Conservation (phyloP, 257 asterid species). For the Jaltomata sinuosa region DNA sequence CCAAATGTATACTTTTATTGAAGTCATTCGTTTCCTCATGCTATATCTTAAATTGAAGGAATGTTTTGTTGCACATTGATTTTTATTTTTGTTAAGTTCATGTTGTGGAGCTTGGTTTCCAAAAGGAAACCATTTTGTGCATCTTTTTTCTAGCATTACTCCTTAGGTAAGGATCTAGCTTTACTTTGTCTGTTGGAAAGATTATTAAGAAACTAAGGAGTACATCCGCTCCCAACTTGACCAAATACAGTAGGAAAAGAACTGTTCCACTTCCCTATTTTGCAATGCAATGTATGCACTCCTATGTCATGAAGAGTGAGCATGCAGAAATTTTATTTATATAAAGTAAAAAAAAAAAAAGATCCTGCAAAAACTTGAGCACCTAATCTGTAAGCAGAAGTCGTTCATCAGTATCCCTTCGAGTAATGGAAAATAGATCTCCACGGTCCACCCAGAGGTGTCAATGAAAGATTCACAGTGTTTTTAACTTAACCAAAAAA, state of each 20-base stretch:
- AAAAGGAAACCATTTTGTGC: not conserved
- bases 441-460: not conserved
- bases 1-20: not conserved
- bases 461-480: not conserved
- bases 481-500: not conserved
- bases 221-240: not conserved
- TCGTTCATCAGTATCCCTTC: not conserved
- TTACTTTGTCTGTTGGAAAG: not conserved
- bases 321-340: not conserved
- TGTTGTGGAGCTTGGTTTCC: not conserved
- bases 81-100: not conserved
- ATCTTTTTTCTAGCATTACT: not conserved
- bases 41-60: not conserved
- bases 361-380: not conserved
- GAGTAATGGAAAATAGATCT: not conserved
- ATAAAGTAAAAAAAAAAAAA: not conserved
- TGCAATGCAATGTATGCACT: not conserved
- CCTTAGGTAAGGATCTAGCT: not conserved
- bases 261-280: not conserved
- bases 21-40: not conserved
- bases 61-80: not conserved
- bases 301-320: not conserved
- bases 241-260: not conserved
- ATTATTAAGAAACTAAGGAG: not conserved
- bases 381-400: not conserved